Evolutionary conservation across 2,329 filamentous ascomycete species (phyloP).

Genomic region (Colletotrichum eremochloae): DNA sequence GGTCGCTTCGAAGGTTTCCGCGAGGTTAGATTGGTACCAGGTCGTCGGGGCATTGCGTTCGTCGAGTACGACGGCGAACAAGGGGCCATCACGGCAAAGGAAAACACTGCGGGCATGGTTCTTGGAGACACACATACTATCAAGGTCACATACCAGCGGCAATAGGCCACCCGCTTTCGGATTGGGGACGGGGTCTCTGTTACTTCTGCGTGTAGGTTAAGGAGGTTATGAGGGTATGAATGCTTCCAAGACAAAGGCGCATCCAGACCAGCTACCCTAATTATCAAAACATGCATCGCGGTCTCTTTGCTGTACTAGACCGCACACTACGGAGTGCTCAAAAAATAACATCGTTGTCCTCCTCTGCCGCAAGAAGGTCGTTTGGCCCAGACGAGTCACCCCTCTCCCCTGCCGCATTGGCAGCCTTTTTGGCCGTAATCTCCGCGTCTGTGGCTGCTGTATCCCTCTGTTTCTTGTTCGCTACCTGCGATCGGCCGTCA

Average conservation of each 20-base stretch:
- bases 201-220: neutral
- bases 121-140: constrained; percentile 80
- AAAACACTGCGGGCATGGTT: constrained; percentile 88
- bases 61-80: constrained; percentile 95
- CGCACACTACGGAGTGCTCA: constrained; percentile 52
- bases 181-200: neutral
- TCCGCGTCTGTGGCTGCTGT: constrained; percentile 79
- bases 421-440: constrained; percentile 74
- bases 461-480: constrained; percentile 85
- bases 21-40: constrained; percentile 90
- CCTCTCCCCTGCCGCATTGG: constrained; percentile 52
- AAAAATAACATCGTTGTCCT: constrained; percentile 91
- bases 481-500: constrained; percentile 63
- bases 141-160: constrained; percentile 96
- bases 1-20: constrained; percentile 92
- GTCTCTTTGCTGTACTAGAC: neutral
- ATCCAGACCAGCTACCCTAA: neutral
- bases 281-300: constrained; percentile 4
- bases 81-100: constrained; percentile 92
- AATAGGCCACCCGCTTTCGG: constrained; percentile 62
- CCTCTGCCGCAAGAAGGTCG: constrained; percentile 80
- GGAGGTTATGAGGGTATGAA: constrained; percentile 9
- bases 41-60: constrained; percentile 90
- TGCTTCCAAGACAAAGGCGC: constrained; percentile 5
- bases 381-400: constrained; percentile 59